phyloP scores from a whole-genome alignment of 2,329 filamentous ascomycete genomes.

The Colletotrichum sp. region DNA sequence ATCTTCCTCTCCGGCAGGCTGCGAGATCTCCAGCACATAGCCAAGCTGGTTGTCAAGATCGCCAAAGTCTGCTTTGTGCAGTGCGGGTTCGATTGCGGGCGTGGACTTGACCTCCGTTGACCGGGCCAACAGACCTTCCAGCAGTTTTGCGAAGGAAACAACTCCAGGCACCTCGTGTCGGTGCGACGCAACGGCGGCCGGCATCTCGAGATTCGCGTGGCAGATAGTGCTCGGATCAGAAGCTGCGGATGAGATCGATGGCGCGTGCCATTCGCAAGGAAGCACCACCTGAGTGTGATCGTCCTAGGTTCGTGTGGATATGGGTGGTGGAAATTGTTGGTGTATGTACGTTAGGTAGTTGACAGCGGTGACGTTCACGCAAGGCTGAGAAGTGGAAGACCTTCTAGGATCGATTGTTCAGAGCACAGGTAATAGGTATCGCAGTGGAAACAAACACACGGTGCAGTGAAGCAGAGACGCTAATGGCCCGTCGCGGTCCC shows the following conservation, averaged over 20 bases:
- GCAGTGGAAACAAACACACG: background rate
- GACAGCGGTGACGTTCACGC: background rate
- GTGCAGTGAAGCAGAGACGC: background rate
- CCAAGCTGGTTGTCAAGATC: constrained; percentile 51
- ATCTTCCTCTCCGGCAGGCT: constrained; percentile 26
- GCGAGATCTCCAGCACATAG: constrained; percentile 30
- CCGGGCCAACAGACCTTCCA: constrained; percentile 62
- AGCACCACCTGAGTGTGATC: background rate
- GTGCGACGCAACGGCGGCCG: constrained; percentile 44
- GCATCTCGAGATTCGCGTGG: constrained; percentile 46
- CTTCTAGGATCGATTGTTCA: background rate
- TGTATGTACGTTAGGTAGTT: background rate
- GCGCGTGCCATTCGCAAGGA: background rate
- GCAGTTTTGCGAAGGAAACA: constrained; percentile 54
- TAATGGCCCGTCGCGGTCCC: background rate
- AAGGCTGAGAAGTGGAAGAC: background rate
- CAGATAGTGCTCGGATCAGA: background rate
- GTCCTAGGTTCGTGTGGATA: background rate
- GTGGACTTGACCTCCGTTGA: constrained; percentile 65
- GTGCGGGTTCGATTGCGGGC: constrained; percentile 72
- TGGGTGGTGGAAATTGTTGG: background rate
- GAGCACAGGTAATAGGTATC: background rate
- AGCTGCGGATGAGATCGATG: background rate
- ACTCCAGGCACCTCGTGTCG: constrained; percentile 59
- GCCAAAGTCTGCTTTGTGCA: constrained; percentile 72